phyloP scores from a whole-genome alignment of 2,329 filamentous ascomycete genomes.

The Fusarium nurragi region DNA sequence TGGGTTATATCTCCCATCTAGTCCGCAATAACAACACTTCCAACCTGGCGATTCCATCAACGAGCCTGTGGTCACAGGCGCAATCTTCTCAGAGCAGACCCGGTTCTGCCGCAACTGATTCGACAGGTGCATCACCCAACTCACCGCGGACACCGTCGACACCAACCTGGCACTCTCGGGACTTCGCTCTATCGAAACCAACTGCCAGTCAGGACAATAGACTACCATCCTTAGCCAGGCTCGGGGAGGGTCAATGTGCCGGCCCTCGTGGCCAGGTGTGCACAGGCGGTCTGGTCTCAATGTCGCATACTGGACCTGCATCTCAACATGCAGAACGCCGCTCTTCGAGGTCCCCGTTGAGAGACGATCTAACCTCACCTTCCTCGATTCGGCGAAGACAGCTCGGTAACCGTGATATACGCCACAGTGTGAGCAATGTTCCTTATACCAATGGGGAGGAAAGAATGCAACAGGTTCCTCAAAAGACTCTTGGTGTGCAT shows the following conservation, averaged over 20 bases:
- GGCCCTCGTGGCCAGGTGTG: conserved; percentile 60
- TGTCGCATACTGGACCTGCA: conserved; percentile 70
- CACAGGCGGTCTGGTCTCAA: conserved; percentile 68
- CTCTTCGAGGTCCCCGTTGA: conserved; percentile 56
- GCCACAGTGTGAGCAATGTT: conserved; percentile 36
- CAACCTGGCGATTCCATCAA: conserved; percentile 50
- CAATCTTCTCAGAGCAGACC: conserved; percentile 46
- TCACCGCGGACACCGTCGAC: conserved; percentile 51
- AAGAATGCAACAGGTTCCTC: conserved; percentile 39
- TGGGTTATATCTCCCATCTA: conserved; percentile 48
- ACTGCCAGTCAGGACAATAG: conserved; percentile 37
- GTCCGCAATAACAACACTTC: conserved; percentile 41
- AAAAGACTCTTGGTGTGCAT: conserved; percentile 49
- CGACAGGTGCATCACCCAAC: conserved; percentile 47
- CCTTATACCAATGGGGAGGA: conserved; percentile 37
- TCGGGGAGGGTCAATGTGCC: conserved; percentile 64
- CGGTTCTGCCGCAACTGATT: conserved; percentile 47
- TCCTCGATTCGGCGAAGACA: conserved; percentile 37
- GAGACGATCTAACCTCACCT: conserved; percentile 46
- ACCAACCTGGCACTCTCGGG: conserved; percentile 45
- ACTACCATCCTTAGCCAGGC: conserved; percentile 32
- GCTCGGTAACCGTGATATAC: conserved; percentile 37
- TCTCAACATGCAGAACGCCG: conserved; percentile 65
- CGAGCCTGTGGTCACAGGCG: conserved; percentile 51
- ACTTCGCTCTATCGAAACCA: conserved; percentile 33